Evolutionary conservation across 2,329 filamentous ascomycete genomes (phyloP).

Genomic region (Monascus ruber): DNA sequence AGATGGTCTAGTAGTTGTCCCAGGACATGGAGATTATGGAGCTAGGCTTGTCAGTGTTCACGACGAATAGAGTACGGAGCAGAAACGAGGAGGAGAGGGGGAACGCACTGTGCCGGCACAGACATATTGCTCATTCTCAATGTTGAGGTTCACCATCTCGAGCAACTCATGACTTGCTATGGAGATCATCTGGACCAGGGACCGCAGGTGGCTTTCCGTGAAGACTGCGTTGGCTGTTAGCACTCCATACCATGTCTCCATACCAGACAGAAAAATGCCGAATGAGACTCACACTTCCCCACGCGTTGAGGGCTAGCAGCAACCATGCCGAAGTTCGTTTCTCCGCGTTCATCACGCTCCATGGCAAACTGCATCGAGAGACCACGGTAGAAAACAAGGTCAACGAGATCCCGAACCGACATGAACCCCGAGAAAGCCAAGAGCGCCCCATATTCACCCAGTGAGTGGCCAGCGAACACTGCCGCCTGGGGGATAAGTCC

Average conservation of each 20-base stretch:
- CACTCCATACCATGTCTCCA: too few species aligned
- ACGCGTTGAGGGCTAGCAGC: slow-evolving; percentile 93
- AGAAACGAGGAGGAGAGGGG: not conserved
- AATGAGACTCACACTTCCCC: slow-evolving; percentile 49
- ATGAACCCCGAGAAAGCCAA: slow-evolving; percentile 90
- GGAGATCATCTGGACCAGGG: slow-evolving; percentile 82
- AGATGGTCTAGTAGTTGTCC: too few species aligned
- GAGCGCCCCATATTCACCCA: slow-evolving; percentile 92
- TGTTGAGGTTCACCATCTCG: slow-evolving; percentile 91
- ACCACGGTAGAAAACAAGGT: slow-evolving; percentile 94
- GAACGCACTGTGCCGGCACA: slow-evolving; percentile 43
- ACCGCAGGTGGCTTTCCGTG: slow-evolving; percentile 85
- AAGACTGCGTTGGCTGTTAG: slow-evolving; percentile 45
- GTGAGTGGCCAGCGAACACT: slow-evolving; percentile 89
- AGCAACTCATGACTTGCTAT: slow-evolving; percentile 84
- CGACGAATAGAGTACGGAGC: slow-evolving; percentile 3
- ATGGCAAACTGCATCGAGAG: slow-evolving; percentile 97
- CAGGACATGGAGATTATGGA: slow-evolving; percentile 49
- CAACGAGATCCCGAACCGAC: slow-evolving; percentile 90
- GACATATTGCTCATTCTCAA: slow-evolving; percentile 54
- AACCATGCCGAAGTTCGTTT: slow-evolving; percentile 96
- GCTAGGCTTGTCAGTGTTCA: slow-evolving; percentile 37
- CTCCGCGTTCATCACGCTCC: slow-evolving; percentile 76
- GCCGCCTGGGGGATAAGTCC: slow-evolving; percentile 85
- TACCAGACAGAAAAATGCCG: too few species aligned